Percentiles rank a stretch among this genome's conserved stretches.
Evolutionary conservation across 768 basidiomycete species (phyloP).

Genomic region (Trametes meyenii): DNA sequence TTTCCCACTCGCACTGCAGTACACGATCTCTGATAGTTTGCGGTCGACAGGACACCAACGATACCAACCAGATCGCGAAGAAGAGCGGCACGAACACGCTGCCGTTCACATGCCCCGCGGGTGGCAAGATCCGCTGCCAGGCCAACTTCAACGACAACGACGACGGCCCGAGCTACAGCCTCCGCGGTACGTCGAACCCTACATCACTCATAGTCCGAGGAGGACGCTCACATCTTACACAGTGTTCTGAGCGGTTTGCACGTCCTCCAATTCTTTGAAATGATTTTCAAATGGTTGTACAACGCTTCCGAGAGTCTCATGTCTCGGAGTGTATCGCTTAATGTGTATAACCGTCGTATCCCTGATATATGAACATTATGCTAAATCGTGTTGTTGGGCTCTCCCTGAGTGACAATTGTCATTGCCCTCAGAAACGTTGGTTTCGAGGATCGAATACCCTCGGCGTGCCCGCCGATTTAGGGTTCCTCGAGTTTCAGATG

Average conservation of each 20-base stretch:
- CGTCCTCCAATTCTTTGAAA: too few species aligned
- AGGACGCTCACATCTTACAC: background rate
- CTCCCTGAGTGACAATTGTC: background rate
- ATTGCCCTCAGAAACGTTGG: background rate
- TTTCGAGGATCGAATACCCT: background rate
- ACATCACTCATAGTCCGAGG: background rate
- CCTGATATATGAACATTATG: background rate
- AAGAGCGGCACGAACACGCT: background rate
- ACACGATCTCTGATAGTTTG: background rate
- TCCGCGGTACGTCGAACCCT: slow-evolving; percentile 1
- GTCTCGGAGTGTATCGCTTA: background rate
- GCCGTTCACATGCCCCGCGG: slow-evolving; percentile 3
- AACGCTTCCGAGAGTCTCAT: background rate
- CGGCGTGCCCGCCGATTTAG: too few species aligned
- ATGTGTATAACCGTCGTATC: background rate
- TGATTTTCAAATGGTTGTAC: too few species aligned
- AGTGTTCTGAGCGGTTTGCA: background rate
- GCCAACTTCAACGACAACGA: slow-evolving; percentile 13
- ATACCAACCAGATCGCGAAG: background rate
- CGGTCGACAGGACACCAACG: background rate
- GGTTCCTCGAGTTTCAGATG: too few species aligned
- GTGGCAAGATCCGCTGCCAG: slow-evolving; percentile 7
- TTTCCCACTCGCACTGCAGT: background rate
- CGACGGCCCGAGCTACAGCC: slow-evolving; percentile 12
- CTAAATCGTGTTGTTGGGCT: background rate